Evolutionary conservation across 73 alveolate genomes (phyloP), one percentile per base, ranked within the genome.

Genomic region (Chromera velia): DNA sequence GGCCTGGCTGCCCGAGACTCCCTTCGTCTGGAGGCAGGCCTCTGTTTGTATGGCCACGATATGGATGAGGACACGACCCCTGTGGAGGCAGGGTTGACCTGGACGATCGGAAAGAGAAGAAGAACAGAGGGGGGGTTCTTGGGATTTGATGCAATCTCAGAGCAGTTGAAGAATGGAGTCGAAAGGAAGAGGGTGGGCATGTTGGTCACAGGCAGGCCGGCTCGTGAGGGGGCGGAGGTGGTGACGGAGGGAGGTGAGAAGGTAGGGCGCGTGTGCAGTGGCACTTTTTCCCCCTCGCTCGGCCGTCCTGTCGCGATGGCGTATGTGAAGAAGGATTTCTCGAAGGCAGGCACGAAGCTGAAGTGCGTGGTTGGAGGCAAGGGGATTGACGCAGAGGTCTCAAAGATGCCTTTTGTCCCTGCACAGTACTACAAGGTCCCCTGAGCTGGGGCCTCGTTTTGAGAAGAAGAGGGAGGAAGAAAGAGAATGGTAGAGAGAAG

Each of bases 1-100:
- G 98, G 94, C 29, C 76, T 92, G 7, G 97, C 96, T 33, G 97
- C 97, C 10, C 88, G 97, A 78, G 97, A 92, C 73, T 88, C 96
- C 19, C 82, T 92, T 24, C 81, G 97, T 64, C 83, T 92, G 6
- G 97, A 92, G 75, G 94, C 97, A 45, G 97, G 97, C 30, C 93
- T 92, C 18, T 92, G 97, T 74, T 88, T 92, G 32, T 92, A 90
- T 77, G 97, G 97, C 29, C 92, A 92, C 79, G 97, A 92, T 34
- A 67, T 90, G 84, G 79, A 89, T 70, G 94, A 85, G 75, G 73
- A 88, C 55, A 85, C 86, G 28, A 70, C 97, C 1, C 97, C 97
- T 7, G 87, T 89, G 71, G 97, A 92, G 69, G 97, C 96, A 9
- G 87, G 83, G 28, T 84, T 92, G 46, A 80, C 80, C 49, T 92